These are phyloP conservation scores for Aaosphaeria pasadenensis DNA, from an alignment of 2,329 filamentous ascomycete genomes.

Conservation along the genomic window DNA sequence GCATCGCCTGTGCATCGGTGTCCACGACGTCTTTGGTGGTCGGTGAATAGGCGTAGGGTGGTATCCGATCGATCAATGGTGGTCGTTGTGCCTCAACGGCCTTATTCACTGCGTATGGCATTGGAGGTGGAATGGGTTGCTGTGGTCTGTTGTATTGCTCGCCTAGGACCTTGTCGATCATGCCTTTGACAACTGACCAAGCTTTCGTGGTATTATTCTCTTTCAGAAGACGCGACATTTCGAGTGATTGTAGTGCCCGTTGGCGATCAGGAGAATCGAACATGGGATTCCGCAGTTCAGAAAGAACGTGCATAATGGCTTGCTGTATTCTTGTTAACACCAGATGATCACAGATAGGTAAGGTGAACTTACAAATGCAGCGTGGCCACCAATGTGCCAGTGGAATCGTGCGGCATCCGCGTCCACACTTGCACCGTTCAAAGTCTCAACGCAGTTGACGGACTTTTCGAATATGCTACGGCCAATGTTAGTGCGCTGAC, in stretches of 20 bases:
- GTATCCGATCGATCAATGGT: slow-evolving; percentile 2
- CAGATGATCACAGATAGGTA: slow-evolving; percentile 2
- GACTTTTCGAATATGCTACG: slow-evolving; percentile 38
- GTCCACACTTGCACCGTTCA: slow-evolving; percentile 33
- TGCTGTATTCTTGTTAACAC: background rate
- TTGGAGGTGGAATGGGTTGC: slow-evolving; percentile 12
- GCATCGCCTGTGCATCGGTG: slow-evolving; percentile 2
- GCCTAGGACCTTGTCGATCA: slow-evolving; percentile 35
- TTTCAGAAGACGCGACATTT: slow-evolving; percentile 28
- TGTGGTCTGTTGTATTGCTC: slow-evolving; percentile 17
- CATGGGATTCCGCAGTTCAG: slow-evolving; percentile 36
- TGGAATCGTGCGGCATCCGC: slow-evolving; percentile 35
- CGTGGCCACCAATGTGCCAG: slow-evolving; percentile 32
- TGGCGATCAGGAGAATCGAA: slow-evolving; percentile 34
- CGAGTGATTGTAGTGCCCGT: slow-evolving; percentile 31
- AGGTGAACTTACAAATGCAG: slow-evolving; percentile 3
- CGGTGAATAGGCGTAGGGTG: slow-evolving; percentile 5
- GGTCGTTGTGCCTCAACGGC: too few species aligned
- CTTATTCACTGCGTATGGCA: slow-evolving; percentile 2
- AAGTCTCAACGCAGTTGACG: slow-evolving; percentile 35
- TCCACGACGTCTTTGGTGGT: slow-evolving; percentile 3
- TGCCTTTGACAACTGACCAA: slow-evolving; percentile 35
- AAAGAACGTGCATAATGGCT: slow-evolving; percentile 36
- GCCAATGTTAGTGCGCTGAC: background rate
- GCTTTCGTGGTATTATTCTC: slow-evolving; percentile 34